These are phyloP conservation scores for Isabelozyma rhagii DNA, from an alignment of 805 yeast species.

Conservation along the genomic window DNA sequence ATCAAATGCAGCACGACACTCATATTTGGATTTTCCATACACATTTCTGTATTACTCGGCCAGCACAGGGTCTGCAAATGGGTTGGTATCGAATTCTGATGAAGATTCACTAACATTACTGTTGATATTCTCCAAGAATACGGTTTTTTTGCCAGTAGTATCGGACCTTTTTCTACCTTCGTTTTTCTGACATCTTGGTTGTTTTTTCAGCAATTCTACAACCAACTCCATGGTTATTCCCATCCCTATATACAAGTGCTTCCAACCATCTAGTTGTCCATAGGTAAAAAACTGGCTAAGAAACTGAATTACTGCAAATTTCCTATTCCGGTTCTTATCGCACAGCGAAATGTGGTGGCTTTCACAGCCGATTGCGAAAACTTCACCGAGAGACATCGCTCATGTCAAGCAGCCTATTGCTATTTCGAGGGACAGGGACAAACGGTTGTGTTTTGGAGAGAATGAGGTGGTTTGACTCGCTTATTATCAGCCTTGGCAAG, in stretches of 20 bases:
- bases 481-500: too few relatives aligned
- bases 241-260: too few relatives aligned
- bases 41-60: conserved; percentile 27
- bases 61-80: conserved; percentile 32
- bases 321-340: neutral
- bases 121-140: neutral
- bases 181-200: too few relatives aligned
- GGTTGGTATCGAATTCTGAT: conserved; percentile 4
- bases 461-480: neutral
- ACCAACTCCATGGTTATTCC: too few relatives aligned
- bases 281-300: too few relatives aligned
- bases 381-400: neutral
- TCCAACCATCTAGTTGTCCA: too few relatives aligned
- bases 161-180: too few relatives aligned
- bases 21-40: conserved; percentile 31
- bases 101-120: neutral
- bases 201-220: too few relatives aligned
- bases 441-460: neutral
- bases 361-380: neutral
- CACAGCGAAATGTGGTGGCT: neutral
- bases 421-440: too few relatives aligned
- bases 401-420: neutral
- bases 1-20: conserved; percentile 19
- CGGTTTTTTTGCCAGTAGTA: neutral
- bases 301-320: neutral